Conservation (phyloP, 1,284 basidiomycete genomes). For the Ustilago trichophora region DNA sequence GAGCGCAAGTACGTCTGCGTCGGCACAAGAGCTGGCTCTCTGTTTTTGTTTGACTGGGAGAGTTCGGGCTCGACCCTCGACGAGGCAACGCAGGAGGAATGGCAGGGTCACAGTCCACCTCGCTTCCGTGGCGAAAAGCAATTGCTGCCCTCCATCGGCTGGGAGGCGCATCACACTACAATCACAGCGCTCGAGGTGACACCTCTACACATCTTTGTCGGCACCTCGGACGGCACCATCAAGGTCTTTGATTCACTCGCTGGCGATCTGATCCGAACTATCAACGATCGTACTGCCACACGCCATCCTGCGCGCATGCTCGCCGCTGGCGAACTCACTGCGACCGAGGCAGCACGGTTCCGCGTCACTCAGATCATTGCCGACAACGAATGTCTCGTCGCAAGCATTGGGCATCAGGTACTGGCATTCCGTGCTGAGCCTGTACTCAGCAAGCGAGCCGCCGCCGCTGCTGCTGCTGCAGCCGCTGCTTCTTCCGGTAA, state of each 20-base stretch:
- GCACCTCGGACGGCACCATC: constrained; percentile 72
- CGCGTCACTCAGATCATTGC: constrained; percentile 75
- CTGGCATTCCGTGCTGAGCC: constrained; percentile 77
- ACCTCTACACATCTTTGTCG: constrained; percentile 47
- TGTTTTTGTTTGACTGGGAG: constrained; percentile 62
- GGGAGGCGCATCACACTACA: constrained; percentile 50
- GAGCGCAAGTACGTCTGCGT: constrained; percentile 60
- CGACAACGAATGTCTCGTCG: constrained; percentile 74
- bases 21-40: constrained; percentile 54
- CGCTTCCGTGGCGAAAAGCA: constrained; percentile 73
- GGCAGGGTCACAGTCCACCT: constrained; percentile 69
- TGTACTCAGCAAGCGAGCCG: constrained; percentile 54
- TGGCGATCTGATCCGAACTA: constrained; percentile 61
- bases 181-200: constrained; percentile 57
- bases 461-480: constrained; percentile 25
- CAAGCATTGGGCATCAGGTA: constrained; percentile 74
- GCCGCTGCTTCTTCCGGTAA: too few relatives aligned
- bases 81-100: constrained; percentile 33
- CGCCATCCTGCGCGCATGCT: constrained; percentile 72
- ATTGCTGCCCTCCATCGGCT: constrained; percentile 70
- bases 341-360: constrained; percentile 68
- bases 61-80: constrained; percentile 31
- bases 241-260: constrained; percentile 77
- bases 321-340: constrained; percentile 69
- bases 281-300: constrained; percentile 62